These are phyloP conservation scores for Phytophthora idaei DNA, from an alignment of 352 stramenopile genomes.

Conservation along the genomic window DNA sequence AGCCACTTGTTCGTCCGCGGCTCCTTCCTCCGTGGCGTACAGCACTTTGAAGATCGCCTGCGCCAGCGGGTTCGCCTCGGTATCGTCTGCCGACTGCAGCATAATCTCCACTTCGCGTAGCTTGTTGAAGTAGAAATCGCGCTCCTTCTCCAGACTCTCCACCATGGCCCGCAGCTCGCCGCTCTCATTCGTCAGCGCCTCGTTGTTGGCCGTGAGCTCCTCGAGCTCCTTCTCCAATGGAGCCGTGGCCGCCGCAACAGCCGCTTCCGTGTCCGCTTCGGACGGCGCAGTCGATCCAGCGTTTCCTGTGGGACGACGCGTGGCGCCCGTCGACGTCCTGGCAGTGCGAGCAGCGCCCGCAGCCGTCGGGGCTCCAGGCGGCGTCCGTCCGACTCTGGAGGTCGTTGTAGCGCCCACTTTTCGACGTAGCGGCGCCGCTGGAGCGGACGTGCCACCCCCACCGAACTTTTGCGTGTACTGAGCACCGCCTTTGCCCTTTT, in stretches of 20 bases:
- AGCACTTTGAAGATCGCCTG: conserved; percentile 88
- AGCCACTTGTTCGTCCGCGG: conserved; percentile 45
- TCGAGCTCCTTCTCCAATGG: conserved; percentile 79
- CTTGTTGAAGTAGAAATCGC: conserved; percentile 99
- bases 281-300: conserved; percentile 23
- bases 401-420: conserved; percentile 43
- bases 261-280: conserved; percentile 33
- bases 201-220: conserved; percentile 68
- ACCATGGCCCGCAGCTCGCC: conserved; percentile 80
- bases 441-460: conserved; percentile 15
- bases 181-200: conserved; percentile 79
- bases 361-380: conserved; percentile 48
- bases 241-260: conserved; percentile 40
- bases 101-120: conserved; percentile 97
- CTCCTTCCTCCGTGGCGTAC: conserved; percentile 74
- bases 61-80: conserved; percentile 58
- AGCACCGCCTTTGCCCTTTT: conserved; percentile 94
- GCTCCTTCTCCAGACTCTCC: conserved; percentile 92
- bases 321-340: conserved; percentile 31
- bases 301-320: conserved; percentile 43
- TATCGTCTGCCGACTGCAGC: conserved; percentile 80
- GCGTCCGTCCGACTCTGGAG: conserved; percentile 46
- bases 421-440: conserved; percentile 42
- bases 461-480: conserved; percentile 81
- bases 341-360: conserved; percentile 16